These are phyloP conservation scores for Penicillium arizonense DNA, from an alignment of 495 filamentous ascomycete species.

Conservation along the genomic window DNA sequence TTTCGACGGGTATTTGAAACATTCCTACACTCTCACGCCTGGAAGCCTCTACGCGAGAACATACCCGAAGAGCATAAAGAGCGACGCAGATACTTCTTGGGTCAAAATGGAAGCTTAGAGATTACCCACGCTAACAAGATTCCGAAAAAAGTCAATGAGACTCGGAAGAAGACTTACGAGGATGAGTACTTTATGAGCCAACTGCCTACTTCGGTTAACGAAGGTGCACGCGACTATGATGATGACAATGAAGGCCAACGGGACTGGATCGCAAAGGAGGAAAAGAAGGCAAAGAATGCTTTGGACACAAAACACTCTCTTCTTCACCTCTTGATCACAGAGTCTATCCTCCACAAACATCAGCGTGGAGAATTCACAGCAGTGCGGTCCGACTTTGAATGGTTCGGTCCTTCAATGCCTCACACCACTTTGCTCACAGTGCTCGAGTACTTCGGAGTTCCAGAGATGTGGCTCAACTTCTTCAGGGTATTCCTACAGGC, in stretches of 20 bases:
- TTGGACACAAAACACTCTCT: slow-evolving; percentile 59
- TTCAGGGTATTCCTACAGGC: slow-evolving; percentile 59
- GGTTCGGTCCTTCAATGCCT: slow-evolving; percentile 59
- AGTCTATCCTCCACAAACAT: slow-evolving; percentile 58
- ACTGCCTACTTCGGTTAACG: slow-evolving; percentile 27
- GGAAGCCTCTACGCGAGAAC: slow-evolving; percentile 31
- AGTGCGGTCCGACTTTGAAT: slow-evolving; percentile 60
- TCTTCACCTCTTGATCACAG: slow-evolving; percentile 60
- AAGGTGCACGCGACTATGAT: slow-evolving; percentile 29
- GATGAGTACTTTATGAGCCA: slow-evolving; percentile 56
- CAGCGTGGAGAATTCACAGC: slow-evolving; percentile 58
- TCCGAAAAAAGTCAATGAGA: slow-evolving; percentile 26
- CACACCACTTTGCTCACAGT: slow-evolving; percentile 57
- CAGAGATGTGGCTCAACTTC: slow-evolving; percentile 58
- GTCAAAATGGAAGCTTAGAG: neutral
- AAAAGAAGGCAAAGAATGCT: slow-evolving; percentile 28
- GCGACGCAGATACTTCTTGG: slow-evolving; percentile 50
- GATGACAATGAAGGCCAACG: slow-evolving; percentile 19
- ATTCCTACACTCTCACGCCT: slow-evolving; percentile 35
- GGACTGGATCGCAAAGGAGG: too few species aligned
- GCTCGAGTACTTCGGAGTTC: slow-evolving; percentile 59
- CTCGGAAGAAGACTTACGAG: slow-evolving; percentile 40
- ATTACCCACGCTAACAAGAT: neutral
- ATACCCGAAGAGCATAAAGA: slow-evolving; percentile 45
- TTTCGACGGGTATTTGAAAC: slow-evolving; percentile 43